Evolutionary conservation across 345 rosid genomes (phyloP).

Genomic region (Conringia planisiliqua): DNA sequence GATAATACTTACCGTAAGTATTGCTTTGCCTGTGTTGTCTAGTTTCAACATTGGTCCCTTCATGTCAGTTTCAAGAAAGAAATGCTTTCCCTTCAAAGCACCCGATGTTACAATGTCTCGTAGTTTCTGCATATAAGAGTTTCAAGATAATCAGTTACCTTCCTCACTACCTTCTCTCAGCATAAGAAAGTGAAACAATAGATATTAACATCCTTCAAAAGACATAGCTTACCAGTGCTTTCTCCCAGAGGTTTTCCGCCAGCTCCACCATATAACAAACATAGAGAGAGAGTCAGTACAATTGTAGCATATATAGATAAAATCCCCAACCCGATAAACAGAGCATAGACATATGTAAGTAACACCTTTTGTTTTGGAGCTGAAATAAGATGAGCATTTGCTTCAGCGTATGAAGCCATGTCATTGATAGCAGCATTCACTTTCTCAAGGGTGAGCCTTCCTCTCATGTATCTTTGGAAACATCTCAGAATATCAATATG

Average conservation of each 20-base stretch:
- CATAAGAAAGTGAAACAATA: background rate
- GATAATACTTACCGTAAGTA: constrained; percentile 60
- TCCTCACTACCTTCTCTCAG: background rate
- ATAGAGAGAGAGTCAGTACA: background rate
- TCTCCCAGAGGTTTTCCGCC: constrained; percentile 87
- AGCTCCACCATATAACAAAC: constrained; percentile 45
- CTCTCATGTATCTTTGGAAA: constrained; percentile 76
- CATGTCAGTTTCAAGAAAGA: constrained; percentile 83
- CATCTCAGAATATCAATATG: background rate
- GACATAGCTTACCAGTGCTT: constrained; percentile 64
- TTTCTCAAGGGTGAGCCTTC: constrained; percentile 87
- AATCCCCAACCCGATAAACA: background rate
- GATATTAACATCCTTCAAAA: background rate
- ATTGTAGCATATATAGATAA: background rate
- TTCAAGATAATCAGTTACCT: background rate
- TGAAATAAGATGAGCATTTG: constrained; percentile 69
- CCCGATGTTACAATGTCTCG: constrained; percentile 72
- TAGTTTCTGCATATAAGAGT: constrained; percentile 52
- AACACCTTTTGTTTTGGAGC: constrained; percentile 87
- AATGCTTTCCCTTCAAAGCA: constrained; percentile 64
- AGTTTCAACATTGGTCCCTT: constrained; percentile 84
- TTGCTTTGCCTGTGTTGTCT: constrained; percentile 90
- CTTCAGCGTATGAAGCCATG: constrained; percentile 81
- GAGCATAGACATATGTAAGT: background rate
- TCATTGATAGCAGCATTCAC: constrained; percentile 89